Evolutionary conservation across 2,329 filamentous ascomycete genomes (phyloP).

Genomic region (Blastomyces gilchristii): DNA sequence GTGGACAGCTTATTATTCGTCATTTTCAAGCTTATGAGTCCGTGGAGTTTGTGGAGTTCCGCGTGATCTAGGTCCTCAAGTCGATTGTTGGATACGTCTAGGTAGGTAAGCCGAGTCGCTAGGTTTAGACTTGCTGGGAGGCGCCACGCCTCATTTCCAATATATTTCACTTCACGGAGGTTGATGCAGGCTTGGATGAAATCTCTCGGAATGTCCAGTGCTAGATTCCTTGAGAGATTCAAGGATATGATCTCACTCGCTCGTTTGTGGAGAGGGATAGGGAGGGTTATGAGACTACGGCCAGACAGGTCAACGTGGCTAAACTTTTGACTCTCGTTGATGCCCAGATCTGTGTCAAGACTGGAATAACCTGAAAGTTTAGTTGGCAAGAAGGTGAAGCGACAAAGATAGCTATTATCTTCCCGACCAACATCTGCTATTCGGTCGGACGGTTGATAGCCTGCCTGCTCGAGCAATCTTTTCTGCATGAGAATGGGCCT

Average conservation of each 20-base stretch:
- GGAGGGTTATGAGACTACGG: constrained; percentile 85
- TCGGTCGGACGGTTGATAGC: constrained; percentile 75
- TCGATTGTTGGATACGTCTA: constrained; percentile 92
- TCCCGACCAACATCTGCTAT: constrained; percentile 91
- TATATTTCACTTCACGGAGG: constrained; percentile 88
- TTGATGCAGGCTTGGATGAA: constrained; percentile 91
- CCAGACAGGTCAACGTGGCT: constrained; percentile 88
- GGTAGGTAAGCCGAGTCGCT: constrained; percentile 69
- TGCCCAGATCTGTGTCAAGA: constrained; percentile 64
- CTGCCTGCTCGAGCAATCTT: constrained; percentile 76
- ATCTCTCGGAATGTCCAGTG: constrained; percentile 84
- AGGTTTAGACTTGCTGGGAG: constrained; percentile 75
- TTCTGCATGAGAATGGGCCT: constrained; percentile 87
- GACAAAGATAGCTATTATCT: constrained; percentile 93
- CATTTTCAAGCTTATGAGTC: constrained; percentile 78
- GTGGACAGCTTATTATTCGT: constrained; percentile 81
- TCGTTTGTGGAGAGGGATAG: constrained; percentile 85
- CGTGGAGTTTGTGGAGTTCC: constrained; percentile 62
- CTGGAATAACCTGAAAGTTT: constrained; percentile 70
- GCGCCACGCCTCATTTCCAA: constrained; percentile 82
- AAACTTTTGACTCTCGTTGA: constrained; percentile 77
- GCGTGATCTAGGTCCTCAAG: constrained; percentile 79
- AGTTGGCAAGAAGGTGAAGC: constrained; percentile 87
- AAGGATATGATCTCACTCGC: constrained; percentile 87
- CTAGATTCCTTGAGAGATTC: constrained; percentile 85